Evolutionary conservation across 495 filamentous ascomycete species (phyloP), one percentile per base, ranked within the genome.

Genomic region (Daldinia bambusicola): DNA sequence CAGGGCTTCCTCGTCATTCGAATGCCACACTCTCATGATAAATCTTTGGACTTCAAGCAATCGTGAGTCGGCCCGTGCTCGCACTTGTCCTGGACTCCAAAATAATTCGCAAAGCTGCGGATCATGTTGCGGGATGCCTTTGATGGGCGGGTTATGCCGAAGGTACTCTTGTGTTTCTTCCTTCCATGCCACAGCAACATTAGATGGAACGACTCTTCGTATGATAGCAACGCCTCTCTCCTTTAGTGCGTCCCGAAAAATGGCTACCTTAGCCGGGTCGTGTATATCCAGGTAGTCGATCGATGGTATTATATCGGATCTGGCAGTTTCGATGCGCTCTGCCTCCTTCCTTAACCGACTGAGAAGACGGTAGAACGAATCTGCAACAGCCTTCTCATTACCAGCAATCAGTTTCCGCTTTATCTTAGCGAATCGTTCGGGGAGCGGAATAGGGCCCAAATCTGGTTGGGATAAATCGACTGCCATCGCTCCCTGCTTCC

Each of bases 21-120:
- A 90, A 74, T 92, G 88, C 94, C 93, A 97, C 67, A 88, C 80
- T 2, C 84, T 83, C 85, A 95, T 92, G 22, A 92, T 82, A 74
- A 95, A 95, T 18, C 82, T 81, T 72, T 97, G 92, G 0, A 92
- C 84, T 14, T 84, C 80, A 12, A 97, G 82, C 56, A 97, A 60
- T 60, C 91, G 90, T 10, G 91, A 87, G 77, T 97, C 90, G 0
- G 87, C 87, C 9, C 93, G 86, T 6, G 94, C 92, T 52, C 88
- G 84, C 26, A 92, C 83, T 75, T 95, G 92, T 1, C 87, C 82
- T 8, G 89, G 88, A 2, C 90, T 89, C 94, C 94, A 97, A 79
- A 94, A 97, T 0, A 96, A 80, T 66, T 95, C 92, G 71, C 88
- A 92, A 0, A 95, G 90, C 32, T 91, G 87, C 0, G 92, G 89